These are phyloP conservation scores for Brasenia schreberi DNA, from an alignment of 164 flowering plant genomes.

Conservation along the genomic window DNA sequence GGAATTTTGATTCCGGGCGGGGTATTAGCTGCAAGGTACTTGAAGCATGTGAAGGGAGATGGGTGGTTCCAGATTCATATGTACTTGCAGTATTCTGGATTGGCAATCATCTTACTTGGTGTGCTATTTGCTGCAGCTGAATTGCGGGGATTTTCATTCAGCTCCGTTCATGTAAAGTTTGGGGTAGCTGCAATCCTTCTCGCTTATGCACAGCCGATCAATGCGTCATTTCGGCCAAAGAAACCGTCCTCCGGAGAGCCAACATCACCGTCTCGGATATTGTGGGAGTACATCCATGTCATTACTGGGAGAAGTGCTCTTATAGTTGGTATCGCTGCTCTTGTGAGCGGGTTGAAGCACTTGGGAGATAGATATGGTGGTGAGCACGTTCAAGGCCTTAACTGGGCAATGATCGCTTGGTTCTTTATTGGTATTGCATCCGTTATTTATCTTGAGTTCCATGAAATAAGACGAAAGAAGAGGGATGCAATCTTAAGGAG, in stretches of 20 bases:
- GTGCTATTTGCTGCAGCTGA: constrained; percentile 95
- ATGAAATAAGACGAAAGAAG: constrained; percentile 29
- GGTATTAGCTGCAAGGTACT: constrained; percentile 75
- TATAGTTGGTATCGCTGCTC: constrained; percentile 58
- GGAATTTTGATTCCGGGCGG: constrained; percentile 95
- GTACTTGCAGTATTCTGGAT: constrained; percentile 88
- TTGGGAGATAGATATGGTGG: constrained; percentile 77
- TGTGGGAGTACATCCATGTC: constrained; percentile 81
- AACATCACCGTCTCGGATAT: constrained; percentile 34
- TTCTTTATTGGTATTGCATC: constrained; percentile 42
- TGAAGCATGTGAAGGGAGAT: constrained; percentile 86
- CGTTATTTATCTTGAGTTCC: constrained; percentile 58
- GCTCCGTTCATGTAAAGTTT: constrained; percentile 82
- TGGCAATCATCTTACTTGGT: constrained; percentile 66
- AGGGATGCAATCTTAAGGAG: constrained; percentile 33
- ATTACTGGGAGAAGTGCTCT: constrained; percentile 63
- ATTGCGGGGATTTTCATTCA: constrained; percentile 61
- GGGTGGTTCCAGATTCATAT: constrained; percentile 89
- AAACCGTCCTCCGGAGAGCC: constrained; percentile 47
- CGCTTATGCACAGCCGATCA: constrained; percentile 66
- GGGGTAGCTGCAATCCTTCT: constrained; percentile 59
- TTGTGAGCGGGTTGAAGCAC: constrained; percentile 81
- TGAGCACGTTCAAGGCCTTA: constrained; percentile 57
- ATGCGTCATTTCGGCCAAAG: constrained; percentile 71
- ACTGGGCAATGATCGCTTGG: constrained; percentile 69